These are phyloP conservation scores for Leccinum uliginosum DNA, from an alignment of 768 basidiomycete genomes.

Conservation along the genomic window DNA sequence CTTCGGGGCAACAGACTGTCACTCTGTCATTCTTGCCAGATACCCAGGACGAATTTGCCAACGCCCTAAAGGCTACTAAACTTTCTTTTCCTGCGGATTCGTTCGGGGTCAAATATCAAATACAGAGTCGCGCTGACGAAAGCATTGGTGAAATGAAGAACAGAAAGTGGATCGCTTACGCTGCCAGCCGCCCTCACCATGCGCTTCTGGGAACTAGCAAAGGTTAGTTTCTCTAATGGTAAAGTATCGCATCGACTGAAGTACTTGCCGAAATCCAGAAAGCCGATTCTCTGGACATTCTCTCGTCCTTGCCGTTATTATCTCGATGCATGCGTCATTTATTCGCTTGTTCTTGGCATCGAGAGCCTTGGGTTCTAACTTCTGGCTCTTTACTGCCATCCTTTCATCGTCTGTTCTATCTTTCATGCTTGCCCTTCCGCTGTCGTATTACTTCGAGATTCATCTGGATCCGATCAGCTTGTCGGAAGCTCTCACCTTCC, in stretches of 20 bases:
- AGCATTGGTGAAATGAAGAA: conserved; percentile 72
- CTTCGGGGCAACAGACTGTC: conserved; percentile 38
- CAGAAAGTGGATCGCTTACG: conserved; percentile 88
- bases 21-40: conserved; percentile 51
- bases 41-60: conserved; percentile 47
- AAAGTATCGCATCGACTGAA: conserved; percentile 1
- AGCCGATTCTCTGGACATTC: conserved; percentile 93
- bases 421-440: conserved; percentile 78
- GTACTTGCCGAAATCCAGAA: conserved; percentile 45
- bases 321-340: conserved; percentile 95
- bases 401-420: conserved; percentile 77
- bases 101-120: conserved; percentile 45
- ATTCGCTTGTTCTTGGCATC: conserved; percentile 86
- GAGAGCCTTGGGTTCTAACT: conserved; percentile 73
- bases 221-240: conserved; percentile 41
- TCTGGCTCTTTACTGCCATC: conserved; percentile 69
- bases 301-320: conserved; percentile 92
- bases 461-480: conserved; percentile 90
- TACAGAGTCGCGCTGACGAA: conserved; percentile 42
- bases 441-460: conserved; percentile 72
- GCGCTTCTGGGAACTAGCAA: conserved; percentile 83
- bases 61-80: conserved; percentile 32
- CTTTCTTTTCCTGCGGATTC: conserved; percentile 31
- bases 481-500: conserved; percentile 94
- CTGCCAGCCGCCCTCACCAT: conserved; percentile 66